Evolutionary conservation across 2,329 filamentous ascomycete species (phyloP), one percentile per base, ranked within the genome.

Genomic region (Polychaeton citri): DNA sequence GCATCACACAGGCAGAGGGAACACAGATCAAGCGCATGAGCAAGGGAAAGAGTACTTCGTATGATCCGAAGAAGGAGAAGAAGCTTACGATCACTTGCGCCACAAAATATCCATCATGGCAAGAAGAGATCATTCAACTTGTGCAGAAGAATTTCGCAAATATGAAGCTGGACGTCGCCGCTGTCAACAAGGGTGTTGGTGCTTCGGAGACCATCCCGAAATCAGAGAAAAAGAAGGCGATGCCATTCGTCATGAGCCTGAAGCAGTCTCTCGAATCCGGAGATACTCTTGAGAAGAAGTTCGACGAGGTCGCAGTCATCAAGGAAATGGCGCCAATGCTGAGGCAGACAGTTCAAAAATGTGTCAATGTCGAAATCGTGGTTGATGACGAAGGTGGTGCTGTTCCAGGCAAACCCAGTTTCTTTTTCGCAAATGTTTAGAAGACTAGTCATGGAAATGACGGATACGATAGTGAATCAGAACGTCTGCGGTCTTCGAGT

Each of bases 171-270:
- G 79, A 93, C 53, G 83, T 92, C 57, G 93, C 92, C 66, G 76
- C 74, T 38, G 66, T 95, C 32, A 82, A 77, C 51, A 77, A 76
- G 46, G 7, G 24, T 7, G 15, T 28, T 28, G 24, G 24, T 3
- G 24, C 24, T 3, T 28, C 24, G 3, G 24, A 28, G 3, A 73
- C 77, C 53, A 79, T 95, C 39, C 76, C 76, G 48, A 93, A 93
- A 68, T 69, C 85, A 53, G 83, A 92, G 63, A 85, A 86, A 72
- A 98, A 96, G 75, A 90, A 92, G 65, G 88, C 86, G 2, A 96
- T 96, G 88, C 90, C 90, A 0, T 96, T 95, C 54, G 79, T 95
- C 34, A 87, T 96, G 64, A 64, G 59, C 5, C 66, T 96, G 41
- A 95, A 95, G 78, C 82, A 74, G 59, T 76, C 83, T 35, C 72